Conservation (phyloP, 352 stramenopile species). For the Phytophthora hybrid region DNA sequence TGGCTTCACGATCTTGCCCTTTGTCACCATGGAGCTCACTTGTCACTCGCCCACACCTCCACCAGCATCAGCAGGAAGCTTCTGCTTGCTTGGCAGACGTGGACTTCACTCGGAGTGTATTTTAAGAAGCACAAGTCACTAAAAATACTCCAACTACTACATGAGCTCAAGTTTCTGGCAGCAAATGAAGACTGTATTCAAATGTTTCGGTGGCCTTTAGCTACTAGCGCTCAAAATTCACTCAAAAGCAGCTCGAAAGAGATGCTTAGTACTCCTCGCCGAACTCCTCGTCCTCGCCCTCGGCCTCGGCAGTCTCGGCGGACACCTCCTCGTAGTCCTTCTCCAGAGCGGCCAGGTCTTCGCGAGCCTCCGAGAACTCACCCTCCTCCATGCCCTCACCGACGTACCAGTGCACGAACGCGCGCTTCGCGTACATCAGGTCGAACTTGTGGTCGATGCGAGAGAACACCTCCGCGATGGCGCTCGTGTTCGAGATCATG, state of each 20-base stretch:
- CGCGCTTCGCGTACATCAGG: constrained; percentile 99
- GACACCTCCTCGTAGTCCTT: constrained; percentile 99
- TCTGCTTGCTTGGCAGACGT: background rate
- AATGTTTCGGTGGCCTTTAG: too few relatives aligned
- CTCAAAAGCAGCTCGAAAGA: too few relatives aligned
- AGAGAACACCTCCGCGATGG: constrained; percentile 96
- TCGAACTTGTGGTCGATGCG: constrained; percentile 99
- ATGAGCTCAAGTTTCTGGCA: too few relatives aligned
- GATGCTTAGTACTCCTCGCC: constrained; percentile 85
- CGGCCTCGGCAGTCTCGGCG: constrained; percentile 95
- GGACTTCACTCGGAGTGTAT: background rate
- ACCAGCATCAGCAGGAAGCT: constrained; percentile 9
- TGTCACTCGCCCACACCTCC: background rate
- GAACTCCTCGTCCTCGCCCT: constrained; percentile 95
- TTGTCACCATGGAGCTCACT: constrained; percentile 27
- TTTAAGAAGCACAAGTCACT: constrained; percentile 36
- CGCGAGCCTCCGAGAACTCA: constrained; percentile 98
- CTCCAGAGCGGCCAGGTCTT: constrained; percentile 97
- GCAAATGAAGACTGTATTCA: too few relatives aligned
- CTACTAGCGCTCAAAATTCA: too few relatives aligned
- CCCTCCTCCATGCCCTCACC: constrained; percentile 99
- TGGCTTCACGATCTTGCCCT: constrained; percentile 28
- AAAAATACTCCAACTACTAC: too few relatives aligned
- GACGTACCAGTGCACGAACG: constrained; percentile 99
- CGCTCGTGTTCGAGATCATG: constrained; percentile 99